phyloP scores from a whole-genome alignment of 176 grass and related monocot genomes.

The Panicum miliaceum region DNA sequence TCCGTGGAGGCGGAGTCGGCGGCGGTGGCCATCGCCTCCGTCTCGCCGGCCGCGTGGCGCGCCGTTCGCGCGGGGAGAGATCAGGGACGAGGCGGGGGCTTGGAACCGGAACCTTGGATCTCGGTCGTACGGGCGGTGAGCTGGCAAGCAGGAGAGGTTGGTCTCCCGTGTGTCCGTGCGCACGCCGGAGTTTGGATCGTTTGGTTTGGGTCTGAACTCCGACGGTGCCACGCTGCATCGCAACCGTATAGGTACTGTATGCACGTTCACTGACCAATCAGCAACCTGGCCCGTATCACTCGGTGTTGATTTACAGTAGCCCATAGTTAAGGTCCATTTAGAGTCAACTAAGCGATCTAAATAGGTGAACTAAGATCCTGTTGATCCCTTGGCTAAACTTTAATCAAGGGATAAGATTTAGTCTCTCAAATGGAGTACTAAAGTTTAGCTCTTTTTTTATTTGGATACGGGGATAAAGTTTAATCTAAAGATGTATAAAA shows the following conservation, averaged over 20 bases:
- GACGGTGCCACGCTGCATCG: not conserved
- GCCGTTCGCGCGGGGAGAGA: conserved; percentile 34
- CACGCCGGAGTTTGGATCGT: not conserved
- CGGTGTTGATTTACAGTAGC: not conserved
- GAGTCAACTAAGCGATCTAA: too few species aligned
- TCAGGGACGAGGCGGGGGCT: conserved; percentile 7
- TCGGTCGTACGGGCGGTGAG: conserved; percentile 27
- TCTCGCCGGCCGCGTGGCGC: conserved; percentile 25
- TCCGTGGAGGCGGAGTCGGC: not conserved
- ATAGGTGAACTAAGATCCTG: too few species aligned
- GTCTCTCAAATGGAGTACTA: too few species aligned
- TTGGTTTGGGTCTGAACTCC: not conserved
- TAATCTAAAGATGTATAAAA: too few species aligned
- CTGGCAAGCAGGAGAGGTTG: conserved; percentile 22
- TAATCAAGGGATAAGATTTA: too few species aligned
- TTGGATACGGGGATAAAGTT: too few species aligned
- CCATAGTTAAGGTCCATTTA: too few species aligned
- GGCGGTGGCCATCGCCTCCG: conserved; percentile 38
- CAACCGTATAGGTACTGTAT: too few species aligned
- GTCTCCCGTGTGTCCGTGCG: conserved; percentile 41
- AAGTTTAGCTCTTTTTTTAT: too few species aligned
- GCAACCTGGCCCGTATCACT: too few species aligned
- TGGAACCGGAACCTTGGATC: conserved; percentile 34
- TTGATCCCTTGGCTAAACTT: too few species aligned
- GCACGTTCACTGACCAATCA: too few species aligned